A percentile compares a stretch with the other conserved stretches of the same genome.
Conservation (phyloP, 2,329 filamentous ascomycete genomes). For the Sclerotinia glacialis region DNA sequence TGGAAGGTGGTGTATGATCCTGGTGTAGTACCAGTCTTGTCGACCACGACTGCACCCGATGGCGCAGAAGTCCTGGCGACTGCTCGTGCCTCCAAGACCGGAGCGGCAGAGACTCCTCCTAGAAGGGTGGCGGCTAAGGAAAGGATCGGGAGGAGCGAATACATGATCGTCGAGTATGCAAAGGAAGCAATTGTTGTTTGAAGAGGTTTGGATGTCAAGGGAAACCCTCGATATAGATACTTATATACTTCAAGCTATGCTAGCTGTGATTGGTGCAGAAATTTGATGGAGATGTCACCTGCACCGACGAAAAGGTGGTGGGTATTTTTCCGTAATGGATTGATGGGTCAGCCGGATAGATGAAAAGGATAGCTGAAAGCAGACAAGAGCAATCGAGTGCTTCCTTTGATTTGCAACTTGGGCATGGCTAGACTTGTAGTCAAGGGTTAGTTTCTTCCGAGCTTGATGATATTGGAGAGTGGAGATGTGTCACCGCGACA, state of each 20-base stretch:
- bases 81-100: conserved; percentile 5
- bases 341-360: background rate
- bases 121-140: conserved; percentile 6
- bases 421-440: background rate
- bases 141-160: conserved; percentile 7
- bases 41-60: conserved; percentile 47
- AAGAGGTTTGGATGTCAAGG: background rate
- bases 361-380: background rate
- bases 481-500: background rate
- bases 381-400: background rate
- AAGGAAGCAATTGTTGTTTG: background rate
- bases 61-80: conserved; percentile 43
- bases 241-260: background rate
- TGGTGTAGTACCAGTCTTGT: conserved; percentile 40
- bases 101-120: conserved; percentile 3
- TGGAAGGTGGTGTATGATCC: conserved; percentile 29
- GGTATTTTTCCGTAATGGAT: background rate
- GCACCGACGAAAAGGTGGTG: background rate
- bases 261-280: conserved; percentile 13
- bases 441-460: background rate
- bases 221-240: background rate
- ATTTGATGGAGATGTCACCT: background rate
- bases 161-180: background rate
- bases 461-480: background rate
- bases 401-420: background rate